Conservation (phyloP, 2,329 filamentous ascomycete genomes). For the Fusarium sp. region DNA sequence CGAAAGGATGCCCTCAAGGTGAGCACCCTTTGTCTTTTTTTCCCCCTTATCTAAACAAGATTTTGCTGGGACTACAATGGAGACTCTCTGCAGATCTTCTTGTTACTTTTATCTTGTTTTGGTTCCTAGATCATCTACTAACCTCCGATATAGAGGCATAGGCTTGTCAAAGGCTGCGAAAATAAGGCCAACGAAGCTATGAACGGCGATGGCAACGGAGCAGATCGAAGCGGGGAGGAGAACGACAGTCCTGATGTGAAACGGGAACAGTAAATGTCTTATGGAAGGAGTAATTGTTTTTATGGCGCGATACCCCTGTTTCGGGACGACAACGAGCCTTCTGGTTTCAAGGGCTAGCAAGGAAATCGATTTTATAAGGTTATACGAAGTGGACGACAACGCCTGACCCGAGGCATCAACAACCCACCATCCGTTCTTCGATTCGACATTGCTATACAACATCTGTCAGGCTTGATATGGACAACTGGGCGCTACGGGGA, state of each 20-base stretch:
- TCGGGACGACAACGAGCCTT: slow-evolving; percentile 22
- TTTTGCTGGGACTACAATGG: no score
- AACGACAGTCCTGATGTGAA: slow-evolving; percentile 42
- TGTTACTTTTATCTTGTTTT: background rate
- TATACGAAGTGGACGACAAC: background rate
- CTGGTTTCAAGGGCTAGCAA: slow-evolving; percentile 2
- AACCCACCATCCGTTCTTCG: slow-evolving; percentile 4
- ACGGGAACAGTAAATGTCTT: slow-evolving; percentile 34
- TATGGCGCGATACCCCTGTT: slow-evolving; percentile 24
- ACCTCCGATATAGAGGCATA: slow-evolving; percentile 61
- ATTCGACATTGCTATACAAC: slow-evolving; percentile 22
- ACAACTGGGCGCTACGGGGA: slow-evolving; percentile 32
- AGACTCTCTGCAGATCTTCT: no score
- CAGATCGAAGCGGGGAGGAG: slow-evolving; percentile 41
- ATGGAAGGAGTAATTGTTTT: slow-evolving; percentile 12
- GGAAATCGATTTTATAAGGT: slow-evolving; percentile 3
- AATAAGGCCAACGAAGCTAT: slow-evolving; percentile 46
- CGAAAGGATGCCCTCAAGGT: slow-evolving; percentile 98
- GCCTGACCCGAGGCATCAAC: slow-evolving; percentile 14
- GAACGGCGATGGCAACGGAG: slow-evolving; percentile 38
- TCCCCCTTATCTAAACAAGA: background rate
- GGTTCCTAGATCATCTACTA: slow-evolving; percentile 14
- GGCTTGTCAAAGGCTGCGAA: slow-evolving; percentile 72
- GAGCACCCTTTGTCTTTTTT: slow-evolving; percentile 46
- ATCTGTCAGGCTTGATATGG: slow-evolving; percentile 29